These are phyloP conservation scores for Choiromyces venosus DNA, from an alignment of 495 filamentous ascomycete genomes.

Conservation along the genomic window DNA sequence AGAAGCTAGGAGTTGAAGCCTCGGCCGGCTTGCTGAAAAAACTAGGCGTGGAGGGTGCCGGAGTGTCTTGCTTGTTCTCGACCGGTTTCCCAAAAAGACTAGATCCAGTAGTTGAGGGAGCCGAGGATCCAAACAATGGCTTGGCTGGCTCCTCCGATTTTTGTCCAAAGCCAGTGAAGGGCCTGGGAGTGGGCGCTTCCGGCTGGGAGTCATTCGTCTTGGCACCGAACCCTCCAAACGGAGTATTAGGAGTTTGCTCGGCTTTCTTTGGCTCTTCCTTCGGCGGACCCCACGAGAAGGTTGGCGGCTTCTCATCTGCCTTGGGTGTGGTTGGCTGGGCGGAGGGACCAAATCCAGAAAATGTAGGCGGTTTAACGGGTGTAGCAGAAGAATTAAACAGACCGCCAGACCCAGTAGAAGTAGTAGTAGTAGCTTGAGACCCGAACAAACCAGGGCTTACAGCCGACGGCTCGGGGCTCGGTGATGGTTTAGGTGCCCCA, in stretches of 20 bases:
- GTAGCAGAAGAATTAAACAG: neutral
- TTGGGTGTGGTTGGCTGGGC: neutral
- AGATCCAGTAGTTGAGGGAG: neutral
- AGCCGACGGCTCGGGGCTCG: slow-evolving; percentile 13
- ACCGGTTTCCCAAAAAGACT: slow-evolving; percentile 9
- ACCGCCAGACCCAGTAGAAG: neutral
- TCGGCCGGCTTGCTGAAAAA: neutral
- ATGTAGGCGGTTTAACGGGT: slow-evolving; percentile 12
- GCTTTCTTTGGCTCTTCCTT: slow-evolving; percentile 24
- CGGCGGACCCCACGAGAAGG: slow-evolving; percentile 6
- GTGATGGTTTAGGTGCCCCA: slow-evolving; percentile 14
- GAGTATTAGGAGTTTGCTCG: slow-evolving; percentile 20
- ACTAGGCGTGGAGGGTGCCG: neutral
- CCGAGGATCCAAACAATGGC: slow-evolving; percentile 18
- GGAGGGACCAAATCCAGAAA: slow-evolving; percentile 22
- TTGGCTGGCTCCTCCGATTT: slow-evolving; percentile 17
- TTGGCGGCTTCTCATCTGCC: slow-evolving; percentile 8
- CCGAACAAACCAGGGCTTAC: neutral
- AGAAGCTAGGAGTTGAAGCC: neutral
- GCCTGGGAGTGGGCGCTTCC: slow-evolving; percentile 12
- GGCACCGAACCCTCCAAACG: slow-evolving; percentile 31
- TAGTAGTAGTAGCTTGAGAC: neutral
- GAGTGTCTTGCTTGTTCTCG: slow-evolving; percentile 23
- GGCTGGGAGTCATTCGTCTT: neutral
- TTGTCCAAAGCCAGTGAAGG: neutral